Evolutionary conservation across 768 basidiomycete genomes (phyloP).

Genomic region (Lactifluus pinguis): DNA sequence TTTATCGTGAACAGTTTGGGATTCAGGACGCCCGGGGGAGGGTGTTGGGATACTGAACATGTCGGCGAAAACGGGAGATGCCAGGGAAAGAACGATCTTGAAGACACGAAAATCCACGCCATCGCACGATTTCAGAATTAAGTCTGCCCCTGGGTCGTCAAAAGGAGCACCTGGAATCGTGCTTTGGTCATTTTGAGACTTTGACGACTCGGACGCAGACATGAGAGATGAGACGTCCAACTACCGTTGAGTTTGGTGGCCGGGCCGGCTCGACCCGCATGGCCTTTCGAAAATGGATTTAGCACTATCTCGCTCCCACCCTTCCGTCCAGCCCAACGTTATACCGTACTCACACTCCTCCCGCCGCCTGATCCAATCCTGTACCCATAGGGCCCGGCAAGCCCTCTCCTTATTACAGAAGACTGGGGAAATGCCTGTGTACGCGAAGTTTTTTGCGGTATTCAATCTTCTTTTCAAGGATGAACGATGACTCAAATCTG

Average conservation of each 20-base stretch:
- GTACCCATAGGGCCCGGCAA: conserved; percentile 54
- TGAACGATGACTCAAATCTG: conserved; percentile 11
- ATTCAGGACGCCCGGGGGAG: not conserved
- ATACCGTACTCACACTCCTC: no score
- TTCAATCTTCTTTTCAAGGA: conserved; percentile 4
- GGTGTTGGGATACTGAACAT: not conserved
- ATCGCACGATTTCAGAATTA: conserved; percentile 5
- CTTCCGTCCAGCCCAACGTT: no score
- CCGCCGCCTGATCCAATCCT: no score
- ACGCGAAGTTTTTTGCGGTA: conserved; percentile 7
- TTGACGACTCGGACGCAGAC: not conserved
- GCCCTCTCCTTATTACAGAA: conserved; percentile 31
- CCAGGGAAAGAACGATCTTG: conserved; percentile 6
- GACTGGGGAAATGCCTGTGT: conserved; percentile 16
- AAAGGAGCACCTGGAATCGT: not conserved
- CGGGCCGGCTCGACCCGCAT: no score
- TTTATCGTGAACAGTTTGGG: not conserved
- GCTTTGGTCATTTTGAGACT: not conserved
- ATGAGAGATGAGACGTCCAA: not conserved
- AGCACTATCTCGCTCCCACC: no score
- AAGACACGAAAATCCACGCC: conserved; percentile 4
- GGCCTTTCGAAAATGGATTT: no score
- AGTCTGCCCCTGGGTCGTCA: not conserved
- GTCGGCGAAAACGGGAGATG: conserved; percentile 6
- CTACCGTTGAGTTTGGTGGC: no score